A percentile compares a stretch with the other conserved stretches of the same genome.
Evolutionary conservation across 1,139 yeast genomes (phyloP).

Genomic region (Taphrina flavorubra): DNA sequence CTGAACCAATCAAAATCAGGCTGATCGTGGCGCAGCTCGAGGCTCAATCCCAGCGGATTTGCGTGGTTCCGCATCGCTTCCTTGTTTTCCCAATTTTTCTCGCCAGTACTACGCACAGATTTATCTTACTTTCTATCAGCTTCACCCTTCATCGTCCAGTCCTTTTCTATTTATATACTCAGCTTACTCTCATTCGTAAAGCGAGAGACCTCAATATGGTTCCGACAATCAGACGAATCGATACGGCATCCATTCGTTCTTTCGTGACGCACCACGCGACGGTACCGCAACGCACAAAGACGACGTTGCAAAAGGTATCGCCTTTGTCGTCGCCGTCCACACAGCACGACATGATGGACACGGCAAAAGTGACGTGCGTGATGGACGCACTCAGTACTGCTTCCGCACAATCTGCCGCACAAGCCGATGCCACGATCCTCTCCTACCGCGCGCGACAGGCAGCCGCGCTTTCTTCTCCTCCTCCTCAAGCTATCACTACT

Average conservation of each 20-base stretch:
- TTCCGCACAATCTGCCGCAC: neutral
- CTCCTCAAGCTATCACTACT: too few species aligned
- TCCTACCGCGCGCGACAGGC: neutral
- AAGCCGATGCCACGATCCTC: constrained; percentile 1
- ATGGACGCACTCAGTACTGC: constrained; percentile 1
- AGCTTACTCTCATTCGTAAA: neutral
- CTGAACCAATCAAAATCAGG: neutral
- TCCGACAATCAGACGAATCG: constrained; percentile 9
- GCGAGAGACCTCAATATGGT: neutral
- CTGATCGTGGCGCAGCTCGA: too few species aligned
- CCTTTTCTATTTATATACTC: neutral
- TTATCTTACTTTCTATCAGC: neutral
- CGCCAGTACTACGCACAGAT: neutral
- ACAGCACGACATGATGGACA: constrained; percentile 23
- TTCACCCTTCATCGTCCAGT: neutral
- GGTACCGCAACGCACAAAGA: too few species aligned
- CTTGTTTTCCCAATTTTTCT: neutral
- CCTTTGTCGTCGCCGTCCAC: neutral
- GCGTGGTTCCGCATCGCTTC: neutral
- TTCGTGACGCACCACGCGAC: constrained; percentile 15
- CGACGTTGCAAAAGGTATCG: too few species aligned
- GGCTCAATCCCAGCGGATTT: neutral
- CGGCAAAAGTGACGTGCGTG: constrained; percentile 7
- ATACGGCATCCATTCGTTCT: constrained; percentile 10
- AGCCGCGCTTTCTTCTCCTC: neutral